Evolutionary conservation across 1,284 basidiomycete species (phyloP).

Genomic region (Marasmius oreades): DNA sequence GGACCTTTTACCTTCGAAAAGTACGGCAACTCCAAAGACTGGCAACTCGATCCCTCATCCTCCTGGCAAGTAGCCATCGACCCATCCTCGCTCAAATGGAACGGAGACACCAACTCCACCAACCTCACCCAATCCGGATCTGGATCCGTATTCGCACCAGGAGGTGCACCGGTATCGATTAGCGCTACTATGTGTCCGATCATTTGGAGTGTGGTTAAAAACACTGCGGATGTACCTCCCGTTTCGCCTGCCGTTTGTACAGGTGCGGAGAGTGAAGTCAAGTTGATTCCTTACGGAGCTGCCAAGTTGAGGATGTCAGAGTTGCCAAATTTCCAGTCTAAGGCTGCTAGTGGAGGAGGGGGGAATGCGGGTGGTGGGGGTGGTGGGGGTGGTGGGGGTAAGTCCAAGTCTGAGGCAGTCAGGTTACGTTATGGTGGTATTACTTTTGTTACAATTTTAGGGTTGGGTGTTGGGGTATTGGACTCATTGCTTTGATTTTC

Average conservation of each 20-base stretch:
- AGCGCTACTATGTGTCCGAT: background rate
- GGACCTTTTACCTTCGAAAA: too few relatives aligned
- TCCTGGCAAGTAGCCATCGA: slow-evolving; percentile 14
- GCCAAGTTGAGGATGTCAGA: slow-evolving; percentile 16
- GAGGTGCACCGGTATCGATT: background rate
- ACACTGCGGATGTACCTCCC: slow-evolving; percentile 3
- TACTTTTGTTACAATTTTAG: too few relatives aligned
- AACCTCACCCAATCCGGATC: background rate
- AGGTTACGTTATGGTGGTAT: background rate
- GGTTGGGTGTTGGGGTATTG: background rate
- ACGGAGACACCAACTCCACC: slow-evolving; percentile 7
- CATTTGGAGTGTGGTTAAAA: background rate
- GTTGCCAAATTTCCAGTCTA: slow-evolving; percentile 5
- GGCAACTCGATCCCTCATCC: slow-evolving; percentile 10
- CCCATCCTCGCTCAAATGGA: slow-evolving; percentile 9
- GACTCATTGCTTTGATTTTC: background rate
- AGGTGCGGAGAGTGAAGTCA: background rate
- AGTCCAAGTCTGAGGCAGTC: background rate
- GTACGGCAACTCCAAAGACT: slow-evolving; percentile 13
- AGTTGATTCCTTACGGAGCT: background rate
- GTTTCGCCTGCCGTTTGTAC: background rate
- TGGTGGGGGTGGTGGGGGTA: background rate
- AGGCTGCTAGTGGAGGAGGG: background rate
- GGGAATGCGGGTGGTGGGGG: background rate
- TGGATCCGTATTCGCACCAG: background rate